A percentile compares a stretch with the other conserved stretches of the same genome.
Evolutionary conservation across 2,329 filamentous ascomycete species (phyloP).

Genomic region (Raffaelea albimanens): DNA sequence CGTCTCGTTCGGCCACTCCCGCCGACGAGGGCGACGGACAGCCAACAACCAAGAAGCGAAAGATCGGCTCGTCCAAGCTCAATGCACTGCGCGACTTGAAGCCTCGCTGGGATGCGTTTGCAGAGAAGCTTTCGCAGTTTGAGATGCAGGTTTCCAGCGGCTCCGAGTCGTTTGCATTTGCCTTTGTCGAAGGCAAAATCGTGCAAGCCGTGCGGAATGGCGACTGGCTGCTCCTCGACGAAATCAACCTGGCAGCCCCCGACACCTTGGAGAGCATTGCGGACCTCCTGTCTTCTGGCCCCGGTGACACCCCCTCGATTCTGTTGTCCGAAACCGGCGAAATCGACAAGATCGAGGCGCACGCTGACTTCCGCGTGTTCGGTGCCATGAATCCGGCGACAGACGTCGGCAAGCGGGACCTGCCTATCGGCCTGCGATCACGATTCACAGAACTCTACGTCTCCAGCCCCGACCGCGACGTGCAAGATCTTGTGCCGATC

Average conservation of each 20-base stretch:
- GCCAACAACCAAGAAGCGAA: conserved; percentile 54
- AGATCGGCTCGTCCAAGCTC: conserved; percentile 54
- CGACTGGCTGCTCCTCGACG: conserved; percentile 93
- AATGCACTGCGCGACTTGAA: conserved; percentile 48
- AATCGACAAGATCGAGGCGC: conserved; percentile 79
- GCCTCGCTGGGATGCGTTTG: conserved; percentile 73
- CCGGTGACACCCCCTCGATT: conserved; percentile 66
- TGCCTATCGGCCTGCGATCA: conserved; percentile 79
- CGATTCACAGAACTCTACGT: conserved; percentile 96
- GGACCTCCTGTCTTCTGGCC: conserved; percentile 69
- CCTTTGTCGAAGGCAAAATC: conserved; percentile 91
- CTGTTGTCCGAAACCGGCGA: conserved; percentile 89
- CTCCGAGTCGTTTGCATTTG: conserved; percentile 76
- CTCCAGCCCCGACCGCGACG: conserved; percentile 75
- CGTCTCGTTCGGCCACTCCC: conserved; percentile 7
- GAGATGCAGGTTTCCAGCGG: conserved; percentile 68
- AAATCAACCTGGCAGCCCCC: conserved; percentile 91
- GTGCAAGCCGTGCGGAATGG: conserved; percentile 93
- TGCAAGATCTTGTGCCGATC: conserved; percentile 78
- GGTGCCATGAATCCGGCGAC: conserved; percentile 99
- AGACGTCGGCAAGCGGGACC: conserved; percentile 89
- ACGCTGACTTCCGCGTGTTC: conserved; percentile 91
- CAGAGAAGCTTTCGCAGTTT: conserved; percentile 64
- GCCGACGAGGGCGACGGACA: conserved; percentile 36
- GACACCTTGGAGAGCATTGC: conserved; percentile 92